Evolutionary conservation across 2,329 filamentous ascomycete species (phyloP), one percentile per base, ranked within the genome.

Genomic region (Monilinia fructicola): DNA sequence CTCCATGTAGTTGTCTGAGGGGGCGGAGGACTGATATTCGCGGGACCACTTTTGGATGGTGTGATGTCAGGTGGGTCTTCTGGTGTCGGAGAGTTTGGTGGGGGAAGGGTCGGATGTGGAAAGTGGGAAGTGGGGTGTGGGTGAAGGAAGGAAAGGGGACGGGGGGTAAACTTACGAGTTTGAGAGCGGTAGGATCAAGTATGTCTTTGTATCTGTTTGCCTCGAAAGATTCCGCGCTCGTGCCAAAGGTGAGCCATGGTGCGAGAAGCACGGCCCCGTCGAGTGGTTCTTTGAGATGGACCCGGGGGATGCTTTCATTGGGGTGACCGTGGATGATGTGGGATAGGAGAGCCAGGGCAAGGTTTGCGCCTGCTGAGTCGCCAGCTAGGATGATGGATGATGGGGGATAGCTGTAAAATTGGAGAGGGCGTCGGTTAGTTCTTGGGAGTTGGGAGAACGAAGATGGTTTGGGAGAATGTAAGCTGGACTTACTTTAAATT

Each of bases 261-360:
- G 81, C 83, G 65, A 89, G 81, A 9, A 87, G 77, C 10, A 87
- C 72, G 0, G 81, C 79, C 4, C 80, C 84, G 2, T 79, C 79
- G 21, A 88, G 76, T 11, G 79, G 80, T 3, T 73, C 73, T 0
- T 75, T 71, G 9, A 85, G 73, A 0, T 73, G 65, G 26, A 87
- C 67, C 0, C 77, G 74, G 0, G 79, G 74, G 53, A 86, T 88
- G 83, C 3, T 83, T 82, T 73, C 86, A 84, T 2, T 83, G 82
- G 83, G 79, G 68, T 87, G 85, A 0, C 86, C 84, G 71, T 89
- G 86, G 0, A 81, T 75, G 53, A 85, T 74, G 72, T 85, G 83
- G 0, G 81, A 82, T 5, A 84, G 75, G 0, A 85, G 69, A 3
- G 74, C 74, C 2, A 84, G 67, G 12, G 76, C 73, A 4, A 85